A percentile compares a stretch with the other conserved stretches of the same genome.
phyloP scores from a whole-genome alignment of 1,139 yeast genomes.

The Magnusiomyces tetraspermus region DNA sequence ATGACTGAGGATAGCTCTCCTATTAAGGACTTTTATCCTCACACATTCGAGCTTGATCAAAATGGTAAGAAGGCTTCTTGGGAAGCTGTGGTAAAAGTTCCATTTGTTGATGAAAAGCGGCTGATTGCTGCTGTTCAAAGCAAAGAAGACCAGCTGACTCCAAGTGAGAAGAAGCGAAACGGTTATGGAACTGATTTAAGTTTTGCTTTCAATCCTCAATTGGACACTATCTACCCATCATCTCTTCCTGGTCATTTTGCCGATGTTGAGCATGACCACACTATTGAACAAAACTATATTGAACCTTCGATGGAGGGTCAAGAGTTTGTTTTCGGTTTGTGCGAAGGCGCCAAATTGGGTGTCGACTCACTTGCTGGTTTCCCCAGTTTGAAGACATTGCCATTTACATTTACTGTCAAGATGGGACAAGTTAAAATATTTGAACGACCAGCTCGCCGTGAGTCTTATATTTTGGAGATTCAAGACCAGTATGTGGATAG shows the following conservation, averaged over 20 bases:
- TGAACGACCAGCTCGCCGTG: slow-evolving; percentile 76
- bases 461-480: slow-evolving; percentile 62
- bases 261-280: slow-evolving; percentile 69
- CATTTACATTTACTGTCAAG: slow-evolving; percentile 46
- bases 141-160: slow-evolving; percentile 45
- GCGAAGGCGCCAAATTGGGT: slow-evolving; percentile 63
- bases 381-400: slow-evolving; percentile 69
- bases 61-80: slow-evolving; percentile 94
- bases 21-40: slow-evolving; percentile 83
- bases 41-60: slow-evolving; percentile 77
- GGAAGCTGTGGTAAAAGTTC: slow-evolving; percentile 96
- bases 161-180: slow-evolving; percentile 67
- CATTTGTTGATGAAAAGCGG: slow-evolving; percentile 81
- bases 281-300: slow-evolving; percentile 44
- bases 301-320: slow-evolving; percentile 10
- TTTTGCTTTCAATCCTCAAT: slow-evolving; percentile 71
- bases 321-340: slow-evolving; percentile 48
- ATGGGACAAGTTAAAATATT: slow-evolving; percentile 65
- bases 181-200: slow-evolving; percentile 58
- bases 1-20: slow-evolving; percentile 91
- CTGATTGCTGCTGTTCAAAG: slow-evolving; percentile 65
- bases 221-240: slow-evolving; percentile 57
- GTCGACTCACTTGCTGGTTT: slow-evolving; percentile 73
- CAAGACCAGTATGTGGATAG: slow-evolving; percentile 46
- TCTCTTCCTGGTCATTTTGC: slow-evolving; percentile 72